These are phyloP conservation scores for Soucietia sequanensis DNA, from an alignment of 805 yeast species.

Conservation along the genomic window DNA sequence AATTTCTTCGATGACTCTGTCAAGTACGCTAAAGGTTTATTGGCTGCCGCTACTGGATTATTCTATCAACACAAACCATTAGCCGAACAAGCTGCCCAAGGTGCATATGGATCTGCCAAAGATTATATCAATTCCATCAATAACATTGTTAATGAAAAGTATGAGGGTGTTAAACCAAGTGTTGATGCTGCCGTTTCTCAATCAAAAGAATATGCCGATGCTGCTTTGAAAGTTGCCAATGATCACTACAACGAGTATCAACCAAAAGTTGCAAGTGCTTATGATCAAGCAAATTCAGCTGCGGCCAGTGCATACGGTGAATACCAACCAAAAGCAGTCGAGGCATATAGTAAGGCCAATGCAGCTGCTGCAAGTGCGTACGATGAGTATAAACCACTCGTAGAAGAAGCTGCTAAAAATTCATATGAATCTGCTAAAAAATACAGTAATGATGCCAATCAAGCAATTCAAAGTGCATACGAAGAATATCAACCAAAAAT, in stretches of 20 bases:
- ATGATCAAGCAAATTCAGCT: constrained; percentile 8
- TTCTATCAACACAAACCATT: constrained; percentile 1
- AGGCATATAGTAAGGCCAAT: constrained; percentile 6
- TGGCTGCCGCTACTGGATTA: not conserved
- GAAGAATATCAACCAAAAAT: constrained; percentile 5
- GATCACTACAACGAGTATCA: constrained; percentile 3
- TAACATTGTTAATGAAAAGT: not conserved
- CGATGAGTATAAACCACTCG: constrained; percentile 10
- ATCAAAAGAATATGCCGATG: constrained; percentile 5
- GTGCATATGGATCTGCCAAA: constrained; percentile 3
- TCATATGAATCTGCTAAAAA: constrained; percentile 10
- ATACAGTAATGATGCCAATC: constrained; percentile 3
- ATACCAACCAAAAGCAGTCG: constrained; percentile 4
- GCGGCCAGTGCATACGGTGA: constrained; percentile 8
- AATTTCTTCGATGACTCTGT: not conserved
- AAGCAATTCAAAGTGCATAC: constrained; percentile 8
- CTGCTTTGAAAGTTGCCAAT: constrained; percentile 5
- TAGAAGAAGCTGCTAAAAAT: constrained; percentile 8
- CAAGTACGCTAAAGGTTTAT: not conserved
- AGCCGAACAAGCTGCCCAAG: constrained; percentile 1
- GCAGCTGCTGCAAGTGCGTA: constrained; percentile 8
- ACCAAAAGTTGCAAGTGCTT: constrained; percentile 3
- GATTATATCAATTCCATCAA: not conserved
- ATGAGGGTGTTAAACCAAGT: not conserved
- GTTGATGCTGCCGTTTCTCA: constrained; percentile 5